These are phyloP conservation scores for Mycena vulgaris DNA, from an alignment of 768 basidiomycete genomes.

Conservation along the genomic window DNA sequence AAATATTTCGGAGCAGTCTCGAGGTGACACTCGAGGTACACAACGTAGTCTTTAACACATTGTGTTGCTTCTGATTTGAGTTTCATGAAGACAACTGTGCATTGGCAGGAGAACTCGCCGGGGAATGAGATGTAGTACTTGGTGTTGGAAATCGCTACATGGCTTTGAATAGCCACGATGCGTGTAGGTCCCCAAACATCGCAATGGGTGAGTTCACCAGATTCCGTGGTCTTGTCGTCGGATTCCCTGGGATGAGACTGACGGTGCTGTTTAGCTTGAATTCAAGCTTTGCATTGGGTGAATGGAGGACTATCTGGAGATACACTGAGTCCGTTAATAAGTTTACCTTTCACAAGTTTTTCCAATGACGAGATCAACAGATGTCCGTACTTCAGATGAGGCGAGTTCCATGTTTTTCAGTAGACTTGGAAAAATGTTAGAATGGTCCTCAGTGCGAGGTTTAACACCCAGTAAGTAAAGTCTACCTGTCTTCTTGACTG, in stretches of 20 bases:
- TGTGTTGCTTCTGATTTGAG: conserved; percentile 19
- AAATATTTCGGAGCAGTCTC: not conserved
- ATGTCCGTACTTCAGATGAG: conserved; percentile 8
- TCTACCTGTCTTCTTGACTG: not conserved
- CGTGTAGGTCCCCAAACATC: conserved; percentile 18
- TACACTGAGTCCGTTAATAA: conserved; percentile 14
- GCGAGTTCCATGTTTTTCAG: conserved; percentile 17
- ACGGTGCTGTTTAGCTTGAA: conserved; percentile 22
- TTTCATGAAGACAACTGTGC: conserved; percentile 15
- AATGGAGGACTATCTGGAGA: conserved; percentile 10
- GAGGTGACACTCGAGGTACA: not conserved
- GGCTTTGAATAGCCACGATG: conserved; percentile 16
- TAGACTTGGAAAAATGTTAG: not conserved
- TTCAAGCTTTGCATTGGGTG: conserved; percentile 19
- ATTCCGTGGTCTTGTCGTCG: conserved; percentile 6
- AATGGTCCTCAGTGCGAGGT: conserved; percentile 4
- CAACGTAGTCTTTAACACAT: conserved; percentile 18
- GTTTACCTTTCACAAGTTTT: conserved; percentile 15
- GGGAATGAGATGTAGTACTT: conserved; percentile 13
- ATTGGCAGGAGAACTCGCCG: conserved; percentile 8
- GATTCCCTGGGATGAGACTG: conserved; percentile 10
- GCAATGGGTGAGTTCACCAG: conserved; percentile 19
- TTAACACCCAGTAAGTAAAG: conserved; percentile 2
- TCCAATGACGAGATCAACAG: conserved; percentile 17
- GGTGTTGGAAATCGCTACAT: conserved; percentile 15